Evolutionary conservation across 2,329 filamentous ascomycete genomes (phyloP).

Genomic region (Penicillium aurantiogriseum): DNA sequence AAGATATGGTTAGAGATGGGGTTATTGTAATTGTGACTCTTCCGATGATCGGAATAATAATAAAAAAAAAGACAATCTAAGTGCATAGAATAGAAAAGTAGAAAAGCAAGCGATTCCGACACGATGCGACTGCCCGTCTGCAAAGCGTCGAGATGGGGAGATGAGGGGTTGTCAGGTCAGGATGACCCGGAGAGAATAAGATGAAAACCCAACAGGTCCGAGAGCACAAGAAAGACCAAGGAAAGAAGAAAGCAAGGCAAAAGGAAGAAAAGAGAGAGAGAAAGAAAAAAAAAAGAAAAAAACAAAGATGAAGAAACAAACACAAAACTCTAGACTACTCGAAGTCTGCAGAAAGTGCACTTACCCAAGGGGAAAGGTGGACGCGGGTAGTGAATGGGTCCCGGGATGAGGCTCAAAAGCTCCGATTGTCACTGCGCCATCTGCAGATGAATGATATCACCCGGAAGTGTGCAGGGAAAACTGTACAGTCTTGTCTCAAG

Average conservation of each 20-base stretch:
- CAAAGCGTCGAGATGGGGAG: constrained; percentile 2
- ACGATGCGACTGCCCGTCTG: constrained; percentile 2
- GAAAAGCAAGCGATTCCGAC: neutral
- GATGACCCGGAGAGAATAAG: neutral
- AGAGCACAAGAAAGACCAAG: neutral
- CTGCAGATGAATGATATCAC: constrained; percentile 16
- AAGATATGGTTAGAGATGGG: neutral
- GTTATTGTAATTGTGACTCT: neutral
- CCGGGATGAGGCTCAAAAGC: constrained; percentile 24
- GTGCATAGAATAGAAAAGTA: neutral
- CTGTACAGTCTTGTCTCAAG: neutral
- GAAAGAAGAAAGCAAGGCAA: neutral
- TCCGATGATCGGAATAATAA: neutral
- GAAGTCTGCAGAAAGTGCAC: constrained; percentile 8
- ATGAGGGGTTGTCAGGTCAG: constrained; percentile 6
- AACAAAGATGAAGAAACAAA: neutral
- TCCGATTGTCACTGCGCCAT: constrained; percentile 11
- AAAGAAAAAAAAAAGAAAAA: neutral
- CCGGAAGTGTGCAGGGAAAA: constrained; percentile 3
- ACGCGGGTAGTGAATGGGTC: constrained; percentile 10
- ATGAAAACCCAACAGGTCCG: neutral
- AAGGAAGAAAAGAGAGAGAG: too few relatives aligned
- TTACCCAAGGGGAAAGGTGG: constrained; percentile 12
- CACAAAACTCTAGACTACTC: neutral
- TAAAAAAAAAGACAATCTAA: neutral